phyloP scores from a whole-genome alignment of 805 yeast species.

The Starmerella geochares region DNA sequence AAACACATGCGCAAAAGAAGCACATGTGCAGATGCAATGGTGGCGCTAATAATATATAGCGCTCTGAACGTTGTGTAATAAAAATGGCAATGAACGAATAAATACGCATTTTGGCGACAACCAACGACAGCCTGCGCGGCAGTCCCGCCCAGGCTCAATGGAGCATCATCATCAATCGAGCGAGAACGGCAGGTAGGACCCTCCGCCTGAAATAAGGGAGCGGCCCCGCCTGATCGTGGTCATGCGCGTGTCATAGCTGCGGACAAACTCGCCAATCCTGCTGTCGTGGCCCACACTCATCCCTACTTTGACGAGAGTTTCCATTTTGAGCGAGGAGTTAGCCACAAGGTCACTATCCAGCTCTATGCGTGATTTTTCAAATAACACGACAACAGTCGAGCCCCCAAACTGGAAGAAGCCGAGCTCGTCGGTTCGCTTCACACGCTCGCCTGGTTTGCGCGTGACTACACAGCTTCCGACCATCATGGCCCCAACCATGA shows the following conservation, averaged over 20 bases:
- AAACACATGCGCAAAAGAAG: neutral
- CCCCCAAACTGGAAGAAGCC: slow-evolving; percentile 98
- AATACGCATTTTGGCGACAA: too few relatives aligned
- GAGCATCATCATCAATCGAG: too few relatives aligned
- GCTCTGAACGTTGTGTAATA: too few relatives aligned
- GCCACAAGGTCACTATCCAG: slow-evolving; percentile 66
- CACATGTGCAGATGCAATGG: too few relatives aligned
- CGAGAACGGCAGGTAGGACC: slow-evolving; percentile 28
- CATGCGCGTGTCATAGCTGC: slow-evolving; percentile 26
- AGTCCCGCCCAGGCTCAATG: too few relatives aligned
- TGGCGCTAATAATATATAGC: too few relatives aligned
- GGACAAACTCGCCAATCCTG: slow-evolving; percentile 22
- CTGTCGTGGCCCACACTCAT: slow-evolving; percentile 74
- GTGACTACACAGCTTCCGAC: slow-evolving; percentile 82
- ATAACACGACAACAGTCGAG: slow-evolving; percentile 64
- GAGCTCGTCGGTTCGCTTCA: slow-evolving; percentile 67
- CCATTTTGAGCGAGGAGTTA: slow-evolving; percentile 56
- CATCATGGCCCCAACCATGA: slow-evolving; percentile 97
- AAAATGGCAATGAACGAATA: too few relatives aligned
- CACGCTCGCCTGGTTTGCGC: slow-evolving; percentile 46
- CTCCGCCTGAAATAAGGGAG: slow-evolving; percentile 27
- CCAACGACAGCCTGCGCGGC: too few relatives aligned
- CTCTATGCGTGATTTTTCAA: slow-evolving; percentile 36
- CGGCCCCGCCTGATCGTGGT: slow-evolving; percentile 24
- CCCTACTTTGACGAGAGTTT: slow-evolving; percentile 79